Conservation (phyloP, 139 green algal species). For the Chlamydomonas urium region DNA sequence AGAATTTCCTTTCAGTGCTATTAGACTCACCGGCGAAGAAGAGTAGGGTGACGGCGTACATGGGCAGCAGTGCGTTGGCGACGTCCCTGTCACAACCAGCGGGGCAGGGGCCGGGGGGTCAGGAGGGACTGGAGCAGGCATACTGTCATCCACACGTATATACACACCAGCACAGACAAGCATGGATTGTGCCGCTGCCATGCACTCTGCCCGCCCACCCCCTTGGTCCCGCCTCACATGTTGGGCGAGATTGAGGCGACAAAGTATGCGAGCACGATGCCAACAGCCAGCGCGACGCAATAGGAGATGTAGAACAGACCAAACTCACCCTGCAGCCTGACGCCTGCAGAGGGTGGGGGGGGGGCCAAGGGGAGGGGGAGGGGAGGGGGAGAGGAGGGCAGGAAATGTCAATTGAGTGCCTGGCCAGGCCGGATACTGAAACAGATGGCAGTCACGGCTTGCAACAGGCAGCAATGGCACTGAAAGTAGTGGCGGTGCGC, state of each 20-base stretch:
- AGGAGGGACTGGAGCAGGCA: background rate
- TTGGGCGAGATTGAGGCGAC: constrained; percentile 58
- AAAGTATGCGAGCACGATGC: constrained; percentile 57
- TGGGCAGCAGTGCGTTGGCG: constrained; percentile 58
- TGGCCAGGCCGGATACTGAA: background rate
- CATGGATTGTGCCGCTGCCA: too few relatives aligned
- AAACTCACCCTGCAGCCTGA: constrained; percentile 37
- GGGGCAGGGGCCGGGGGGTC: constrained; percentile 12
- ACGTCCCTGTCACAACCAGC: constrained; percentile 54
- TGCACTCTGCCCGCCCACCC: too few relatives aligned
- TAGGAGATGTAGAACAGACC: constrained; percentile 62
- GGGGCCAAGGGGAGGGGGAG: too few relatives aligned
- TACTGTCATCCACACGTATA: too few relatives aligned
- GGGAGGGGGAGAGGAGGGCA: too few relatives aligned
- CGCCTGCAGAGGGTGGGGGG: too few relatives aligned
- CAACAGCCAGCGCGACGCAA: constrained; percentile 48
- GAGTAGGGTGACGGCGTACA: constrained; percentile 38
- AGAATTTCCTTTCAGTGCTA: background rate
- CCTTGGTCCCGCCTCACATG: constrained; percentile 29
- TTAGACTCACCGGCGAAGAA: constrained; percentile 26
- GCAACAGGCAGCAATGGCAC: background rate
- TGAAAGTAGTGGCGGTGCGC: too few relatives aligned
- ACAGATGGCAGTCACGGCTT: background rate
- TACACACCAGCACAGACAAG: too few relatives aligned
- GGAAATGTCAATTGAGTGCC: background rate